Percentiles rank a stretch among this genome's conserved stretches.
Evolutionary conservation across 2,329 filamentous ascomycete genomes (phyloP).

Genomic region (Aspergillus arachidicola): DNA sequence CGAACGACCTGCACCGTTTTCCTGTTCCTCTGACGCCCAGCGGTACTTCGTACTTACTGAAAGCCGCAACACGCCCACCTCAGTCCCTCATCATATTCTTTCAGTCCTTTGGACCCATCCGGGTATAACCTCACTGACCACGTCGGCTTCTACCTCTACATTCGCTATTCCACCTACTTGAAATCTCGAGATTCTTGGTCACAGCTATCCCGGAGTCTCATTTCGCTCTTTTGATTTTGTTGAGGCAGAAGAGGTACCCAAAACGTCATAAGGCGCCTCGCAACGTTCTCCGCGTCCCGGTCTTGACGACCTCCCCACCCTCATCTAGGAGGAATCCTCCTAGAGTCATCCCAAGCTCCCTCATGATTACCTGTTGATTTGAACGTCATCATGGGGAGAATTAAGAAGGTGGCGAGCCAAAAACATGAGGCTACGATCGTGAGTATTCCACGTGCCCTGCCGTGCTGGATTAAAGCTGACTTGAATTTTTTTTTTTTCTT

Average conservation of each 20-base stretch:
- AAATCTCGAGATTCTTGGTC: not conserved
- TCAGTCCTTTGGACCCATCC: constrained; percentile 2
- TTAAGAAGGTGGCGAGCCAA: constrained; percentile 55
- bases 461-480: constrained; percentile 10
- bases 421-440: constrained; percentile 57
- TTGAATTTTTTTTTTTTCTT: constrained; percentile 25
- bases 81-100: constrained; percentile 23
- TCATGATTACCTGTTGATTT: constrained; percentile 43
- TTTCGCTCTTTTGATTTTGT: constrained; percentile 27
- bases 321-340: constrained; percentile 31
- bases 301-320: constrained; percentile 30
- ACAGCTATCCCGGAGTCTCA: constrained; percentile 7
- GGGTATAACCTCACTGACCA: not conserved
- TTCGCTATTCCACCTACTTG: not conserved
- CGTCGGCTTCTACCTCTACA: not conserved
- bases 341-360: constrained; percentile 28
- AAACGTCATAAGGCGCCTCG: constrained; percentile 44
- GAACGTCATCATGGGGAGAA: constrained; percentile 52
- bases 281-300: constrained; percentile 34
- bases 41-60: constrained; percentile 22
- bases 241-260: constrained; percentile 32
- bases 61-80: constrained; percentile 19
- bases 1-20: constrained; percentile 48
- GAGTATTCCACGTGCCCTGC: constrained; percentile 28
- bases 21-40: constrained; percentile 31